Evolutionary conservation across 176 grass and related monocot species (phyloP).

Genomic region (Calamus simplicifolius): DNA sequence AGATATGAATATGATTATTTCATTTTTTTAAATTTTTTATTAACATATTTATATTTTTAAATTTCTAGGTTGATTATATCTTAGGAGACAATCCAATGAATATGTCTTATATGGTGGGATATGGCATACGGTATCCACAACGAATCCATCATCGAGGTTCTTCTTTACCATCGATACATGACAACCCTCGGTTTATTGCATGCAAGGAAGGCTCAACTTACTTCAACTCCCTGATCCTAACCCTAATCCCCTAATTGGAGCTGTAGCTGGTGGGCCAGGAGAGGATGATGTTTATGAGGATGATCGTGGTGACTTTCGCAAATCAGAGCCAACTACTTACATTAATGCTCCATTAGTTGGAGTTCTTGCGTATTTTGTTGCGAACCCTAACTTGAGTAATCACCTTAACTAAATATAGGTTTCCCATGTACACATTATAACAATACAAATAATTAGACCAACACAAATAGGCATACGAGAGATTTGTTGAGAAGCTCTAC

Average conservation of each 20-base stretch:
- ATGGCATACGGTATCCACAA: constrained; percentile 58
- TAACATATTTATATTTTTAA: background rate
- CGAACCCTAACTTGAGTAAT: constrained; percentile 28
- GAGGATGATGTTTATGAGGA: constrained; percentile 82
- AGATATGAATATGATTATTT: too few species aligned
- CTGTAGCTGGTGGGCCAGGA: constrained; percentile 68
- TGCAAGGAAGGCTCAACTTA: constrained; percentile 81
- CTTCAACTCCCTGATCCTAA: constrained; percentile 50
- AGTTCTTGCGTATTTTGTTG: constrained; percentile 69
- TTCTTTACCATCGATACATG: constrained; percentile 57
- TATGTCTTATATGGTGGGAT: constrained; percentile 96
- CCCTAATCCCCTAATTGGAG: constrained; percentile 70
- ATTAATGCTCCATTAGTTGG: constrained; percentile 94
- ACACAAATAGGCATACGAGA: too few species aligned
- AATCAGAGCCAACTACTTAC: constrained; percentile 89
- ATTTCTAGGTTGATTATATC: constrained; percentile 66
- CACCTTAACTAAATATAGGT: too few species aligned
- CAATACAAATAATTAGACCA: too few species aligned
- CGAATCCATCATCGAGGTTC: constrained; percentile 88
- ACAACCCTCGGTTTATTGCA: constrained; percentile 44
- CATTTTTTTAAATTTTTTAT: background rate
- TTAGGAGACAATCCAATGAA: constrained; percentile 87
- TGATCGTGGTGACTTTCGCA: constrained; percentile 67
- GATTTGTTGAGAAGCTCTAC: too few species aligned
- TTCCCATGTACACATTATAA: too few species aligned